A percentile compares a stretch with the other conserved stretches of the same genome.
Evolutionary conservation across 1,139 yeast genomes (phyloP).

Genomic region (Blastobotrys serpentis): DNA sequence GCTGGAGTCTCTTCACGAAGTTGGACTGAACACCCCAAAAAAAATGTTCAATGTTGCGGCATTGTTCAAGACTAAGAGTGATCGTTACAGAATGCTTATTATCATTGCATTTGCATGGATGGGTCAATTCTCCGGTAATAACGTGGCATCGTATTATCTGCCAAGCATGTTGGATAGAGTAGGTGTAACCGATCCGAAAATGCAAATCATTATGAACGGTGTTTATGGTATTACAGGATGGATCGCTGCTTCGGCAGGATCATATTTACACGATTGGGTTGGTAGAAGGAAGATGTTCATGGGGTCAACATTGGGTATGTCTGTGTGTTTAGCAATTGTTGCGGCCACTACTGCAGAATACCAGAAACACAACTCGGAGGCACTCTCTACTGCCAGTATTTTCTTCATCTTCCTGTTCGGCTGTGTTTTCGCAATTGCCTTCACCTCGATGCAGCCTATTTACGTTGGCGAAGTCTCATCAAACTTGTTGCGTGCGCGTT

Average conservation of each 20-base stretch:
- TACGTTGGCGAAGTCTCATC: slow-evolving; percentile 33
- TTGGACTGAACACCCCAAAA: slow-evolving; percentile 13
- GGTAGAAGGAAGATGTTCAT: slow-evolving; percentile 23
- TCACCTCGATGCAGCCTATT: slow-evolving; percentile 29
- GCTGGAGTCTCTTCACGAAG: slow-evolving; percentile 22
- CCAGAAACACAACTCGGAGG: slow-evolving; percentile 11
- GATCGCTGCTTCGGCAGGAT: slow-evolving; percentile 16
- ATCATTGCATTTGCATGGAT: slow-evolving; percentile 37
- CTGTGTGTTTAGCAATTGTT: slow-evolving; percentile 20
- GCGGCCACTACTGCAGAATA: slow-evolving; percentile 21
- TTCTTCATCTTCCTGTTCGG: slow-evolving; percentile 22
- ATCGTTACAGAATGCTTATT: slow-evolving; percentile 36
- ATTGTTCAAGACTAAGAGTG: slow-evolving; percentile 39
- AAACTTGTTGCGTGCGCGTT: slow-evolving; percentile 40
- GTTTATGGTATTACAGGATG: slow-evolving; percentile 13
- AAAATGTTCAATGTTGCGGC: slow-evolving; percentile 28
- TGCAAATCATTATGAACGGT: slow-evolving; percentile 11
- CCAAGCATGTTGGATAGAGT: slow-evolving; percentile 12
- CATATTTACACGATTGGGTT: slow-evolving; percentile 18
- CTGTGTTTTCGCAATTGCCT: slow-evolving; percentile 18
- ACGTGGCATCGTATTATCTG: slow-evolving; percentile 13
- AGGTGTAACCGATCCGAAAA: slow-evolving; percentile 9
- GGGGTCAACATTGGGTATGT: slow-evolving; percentile 11
- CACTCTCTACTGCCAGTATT: slow-evolving; percentile 18
- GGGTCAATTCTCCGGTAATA: slow-evolving; percentile 42